Conservation (phyloP, 768 basidiomycete species). For the Xerocomus spinulosus region DNA sequence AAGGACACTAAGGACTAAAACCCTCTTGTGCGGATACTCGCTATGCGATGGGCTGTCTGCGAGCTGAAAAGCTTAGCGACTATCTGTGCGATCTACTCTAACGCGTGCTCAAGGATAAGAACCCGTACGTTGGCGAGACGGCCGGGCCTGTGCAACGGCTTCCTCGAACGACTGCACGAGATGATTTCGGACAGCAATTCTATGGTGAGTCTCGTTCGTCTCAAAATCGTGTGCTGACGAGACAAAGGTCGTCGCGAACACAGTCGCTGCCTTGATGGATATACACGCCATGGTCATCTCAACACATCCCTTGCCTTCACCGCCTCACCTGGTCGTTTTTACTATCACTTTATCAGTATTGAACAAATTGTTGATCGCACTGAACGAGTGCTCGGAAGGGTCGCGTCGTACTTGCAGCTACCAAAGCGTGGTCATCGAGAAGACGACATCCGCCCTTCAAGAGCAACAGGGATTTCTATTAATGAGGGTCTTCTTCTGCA, state of each 20-base stretch:
- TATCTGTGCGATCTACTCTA: constrained; percentile 95
- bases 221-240: background rate
- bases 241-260: constrained; percentile 90
- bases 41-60: constrained; percentile 96
- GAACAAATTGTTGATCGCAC: constrained; percentile 86
- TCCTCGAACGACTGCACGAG: constrained; percentile 81
- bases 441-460: constrained; percentile 48
- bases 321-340: constrained; percentile 67
- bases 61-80: constrained; percentile 98
- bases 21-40: constrained; percentile 91
- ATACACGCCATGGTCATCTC: constrained; percentile 74
- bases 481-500: constrained; percentile 99
- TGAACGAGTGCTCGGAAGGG: constrained; percentile 99
- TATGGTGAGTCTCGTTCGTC: constrained; percentile 58
- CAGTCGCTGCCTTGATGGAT: constrained; percentile 87
- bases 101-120: constrained; percentile 89
- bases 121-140: constrained; percentile 97
- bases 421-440: constrained; percentile 57
- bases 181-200: constrained; percentile 96
- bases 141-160: constrained; percentile 92
- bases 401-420: constrained; percentile 92
- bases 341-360: constrained; percentile 78
- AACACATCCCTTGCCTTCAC: constrained; percentile 43
- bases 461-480: constrained; percentile 85
- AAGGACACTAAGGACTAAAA: constrained; percentile 96